Percentiles rank a stretch among this genome's conserved stretches.
phyloP scores from a whole-genome alignment of 106 monocot species.

The Dendrobium nobile region DNA sequence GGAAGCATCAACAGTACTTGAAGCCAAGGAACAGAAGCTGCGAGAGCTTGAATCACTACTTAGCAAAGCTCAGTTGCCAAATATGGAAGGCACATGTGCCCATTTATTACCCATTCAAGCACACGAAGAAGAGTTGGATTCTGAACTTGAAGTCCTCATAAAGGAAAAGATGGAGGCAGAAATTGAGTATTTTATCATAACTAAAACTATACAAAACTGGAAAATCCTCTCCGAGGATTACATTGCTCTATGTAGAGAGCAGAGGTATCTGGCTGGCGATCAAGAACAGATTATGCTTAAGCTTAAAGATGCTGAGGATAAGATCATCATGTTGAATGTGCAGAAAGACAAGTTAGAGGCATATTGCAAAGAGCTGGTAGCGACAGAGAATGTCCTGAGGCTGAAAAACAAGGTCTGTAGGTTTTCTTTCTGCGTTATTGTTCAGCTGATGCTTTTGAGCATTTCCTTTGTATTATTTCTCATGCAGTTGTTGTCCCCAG shows the following conservation, averaged over 20 bases:
- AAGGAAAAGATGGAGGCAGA: slow-evolving; percentile 49
- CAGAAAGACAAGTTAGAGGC: slow-evolving; percentile 33
- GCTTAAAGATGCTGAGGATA: slow-evolving; percentile 26
- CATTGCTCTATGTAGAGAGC: slow-evolving; percentile 32
- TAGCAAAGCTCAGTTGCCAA: not conserved
- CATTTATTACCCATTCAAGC: slow-evolving; percentile 5
- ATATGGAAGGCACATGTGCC: not conserved
- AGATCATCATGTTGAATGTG: slow-evolving; percentile 17
- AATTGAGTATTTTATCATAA: slow-evolving; percentile 37
- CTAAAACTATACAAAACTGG: slow-evolving; percentile 22
- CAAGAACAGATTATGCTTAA: slow-evolving; percentile 13
- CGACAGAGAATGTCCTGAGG: slow-evolving; percentile 30
- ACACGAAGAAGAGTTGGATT: slow-evolving; percentile 17
- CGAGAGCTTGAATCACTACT: slow-evolving; percentile 26
- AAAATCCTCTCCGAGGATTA: slow-evolving; percentile 27
- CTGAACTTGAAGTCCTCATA: slow-evolving; percentile 46
- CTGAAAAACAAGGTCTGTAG: slow-evolving; percentile 40
- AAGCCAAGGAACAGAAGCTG: slow-evolving; percentile 28
- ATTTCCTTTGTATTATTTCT: slow-evolving; percentile 35
- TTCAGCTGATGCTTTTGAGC: slow-evolving; percentile 45
- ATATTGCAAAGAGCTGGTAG: slow-evolving; percentile 26
- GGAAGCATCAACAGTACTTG: slow-evolving; percentile 14
- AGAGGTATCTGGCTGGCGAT: slow-evolving; percentile 27
- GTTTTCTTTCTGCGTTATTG: slow-evolving; percentile 30
- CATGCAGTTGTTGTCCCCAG: slow-evolving; percentile 26